A percentile compares a stretch with the other conserved stretches of the same genome.
These are phyloP conservation scores for Monosporascus ibericus DNA, from an alignment of 2,329 filamentous ascomycete genomes.

Conservation along the genomic window DNA sequence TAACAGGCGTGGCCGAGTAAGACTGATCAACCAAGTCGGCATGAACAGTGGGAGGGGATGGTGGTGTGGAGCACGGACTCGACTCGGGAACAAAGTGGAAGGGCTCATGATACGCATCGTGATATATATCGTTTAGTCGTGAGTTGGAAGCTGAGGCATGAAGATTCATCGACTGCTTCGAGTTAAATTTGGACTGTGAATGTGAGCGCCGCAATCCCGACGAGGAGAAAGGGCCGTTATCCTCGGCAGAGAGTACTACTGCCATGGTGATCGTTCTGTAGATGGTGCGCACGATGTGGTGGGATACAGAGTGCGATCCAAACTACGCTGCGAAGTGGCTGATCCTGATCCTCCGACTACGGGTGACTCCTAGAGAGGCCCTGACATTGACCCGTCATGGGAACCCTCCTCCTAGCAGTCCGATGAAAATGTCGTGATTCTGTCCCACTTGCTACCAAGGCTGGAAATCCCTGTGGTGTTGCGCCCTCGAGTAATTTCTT, in stretches of 20 bases:
- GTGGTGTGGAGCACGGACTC: constrained; percentile 47
- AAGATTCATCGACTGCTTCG: constrained; percentile 34
- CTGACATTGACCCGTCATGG: constrained; percentile 5
- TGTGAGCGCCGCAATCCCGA: constrained; percentile 50
- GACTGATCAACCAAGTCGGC: constrained; percentile 51
- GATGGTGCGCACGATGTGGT: background rate
- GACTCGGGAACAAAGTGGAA: constrained; percentile 34
- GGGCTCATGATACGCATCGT: constrained; percentile 31
- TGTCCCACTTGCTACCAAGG: too few relatives aligned
- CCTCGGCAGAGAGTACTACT: constrained; percentile 51
- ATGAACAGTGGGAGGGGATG: constrained; percentile 47
- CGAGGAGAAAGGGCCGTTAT: constrained; percentile 50
- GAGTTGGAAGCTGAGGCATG: constrained; percentile 40
- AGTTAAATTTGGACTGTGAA: constrained; percentile 51
- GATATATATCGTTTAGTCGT: constrained; percentile 41
- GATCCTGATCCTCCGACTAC: constrained; percentile 20
- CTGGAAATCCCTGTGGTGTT: too few relatives aligned
- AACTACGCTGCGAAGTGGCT: background rate
- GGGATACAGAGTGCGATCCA: background rate
- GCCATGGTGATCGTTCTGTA: constrained; percentile 36
- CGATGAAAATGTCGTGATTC: background rate
- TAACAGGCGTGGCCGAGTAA: constrained; percentile 56
- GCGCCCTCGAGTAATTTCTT: background rate
- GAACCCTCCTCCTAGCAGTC: background rate
- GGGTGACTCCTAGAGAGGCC: constrained; percentile 4